phyloP scores from a whole-genome alignment of 768 basidiomycete species.

The Russula lepida region DNA sequence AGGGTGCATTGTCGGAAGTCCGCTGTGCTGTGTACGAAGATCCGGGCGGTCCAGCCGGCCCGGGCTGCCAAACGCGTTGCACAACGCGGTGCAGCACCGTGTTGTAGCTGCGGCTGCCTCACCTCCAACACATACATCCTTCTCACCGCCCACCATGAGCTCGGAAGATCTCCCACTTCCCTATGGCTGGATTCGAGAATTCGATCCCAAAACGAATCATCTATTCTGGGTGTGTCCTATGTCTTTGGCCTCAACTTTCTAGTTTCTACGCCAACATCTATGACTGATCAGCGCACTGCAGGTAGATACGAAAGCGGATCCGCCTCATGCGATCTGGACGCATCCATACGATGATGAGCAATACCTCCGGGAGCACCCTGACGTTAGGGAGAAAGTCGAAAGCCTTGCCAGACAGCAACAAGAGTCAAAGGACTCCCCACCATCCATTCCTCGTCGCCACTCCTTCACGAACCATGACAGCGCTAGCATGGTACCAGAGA shows the following conservation, averaged over 20 bases:
- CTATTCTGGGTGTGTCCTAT: conserved; percentile 41
- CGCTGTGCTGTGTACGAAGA: too few relatives aligned
- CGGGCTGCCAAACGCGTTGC: too few relatives aligned
- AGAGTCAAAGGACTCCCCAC: neutral
- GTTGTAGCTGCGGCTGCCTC: too few relatives aligned
- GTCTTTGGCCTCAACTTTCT: too few relatives aligned
- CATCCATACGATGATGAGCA: conserved; percentile 66
- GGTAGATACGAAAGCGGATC: conserved; percentile 56
- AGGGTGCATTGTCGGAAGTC: too few relatives aligned
- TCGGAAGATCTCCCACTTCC: conserved; percentile 37
- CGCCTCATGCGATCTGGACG: conserved; percentile 61
- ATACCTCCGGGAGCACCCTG: conserved; percentile 49
- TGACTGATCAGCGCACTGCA: conserved; percentile 22
- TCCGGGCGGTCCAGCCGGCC: too few relatives aligned
- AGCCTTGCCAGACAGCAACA: neutral
- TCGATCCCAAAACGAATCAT: conserved; percentile 35
- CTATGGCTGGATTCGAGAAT: conserved; percentile 47
- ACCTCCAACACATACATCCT: too few relatives aligned
- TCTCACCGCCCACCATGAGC: conserved; percentile 18
- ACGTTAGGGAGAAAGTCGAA: conserved; percentile 33
- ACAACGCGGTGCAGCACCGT: too few relatives aligned
- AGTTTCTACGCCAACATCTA: neutral
- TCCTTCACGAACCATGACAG: conserved; percentile 17
- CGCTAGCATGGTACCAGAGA: conserved; percentile 21
- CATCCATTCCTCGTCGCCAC: conserved; percentile 17